phyloP scores from a whole-genome alignment of 2,329 filamentous ascomycete species.

The Alternaria sp. region DNA sequence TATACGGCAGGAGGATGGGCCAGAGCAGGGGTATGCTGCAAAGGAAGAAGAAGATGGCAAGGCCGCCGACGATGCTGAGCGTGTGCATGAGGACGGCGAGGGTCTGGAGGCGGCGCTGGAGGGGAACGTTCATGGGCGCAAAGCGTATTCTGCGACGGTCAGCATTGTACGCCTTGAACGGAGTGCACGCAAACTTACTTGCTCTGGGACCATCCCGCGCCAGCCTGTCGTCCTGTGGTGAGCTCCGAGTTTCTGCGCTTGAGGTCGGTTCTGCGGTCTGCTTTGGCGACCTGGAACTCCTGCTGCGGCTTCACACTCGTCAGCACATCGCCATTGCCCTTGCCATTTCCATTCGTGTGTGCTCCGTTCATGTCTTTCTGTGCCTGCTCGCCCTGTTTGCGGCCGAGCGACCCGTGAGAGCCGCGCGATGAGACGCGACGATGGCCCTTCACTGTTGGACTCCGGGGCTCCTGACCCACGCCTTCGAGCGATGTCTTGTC shows the following conservation, averaged over 20 bases:
- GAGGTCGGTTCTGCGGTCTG: conserved; percentile 42
- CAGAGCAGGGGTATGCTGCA: conserved; percentile 92
- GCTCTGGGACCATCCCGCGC: conserved; percentile 60
- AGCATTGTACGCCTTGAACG: not conserved
- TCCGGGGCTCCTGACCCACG: conserved; percentile 43
- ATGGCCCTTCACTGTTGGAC: conserved; percentile 37
- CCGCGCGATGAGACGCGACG: conserved; percentile 39
- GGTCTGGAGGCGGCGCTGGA: conserved; percentile 59
- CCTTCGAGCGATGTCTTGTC: conserved; percentile 36
- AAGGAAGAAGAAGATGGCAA: conserved; percentile 86
- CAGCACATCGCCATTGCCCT: conserved; percentile 54
- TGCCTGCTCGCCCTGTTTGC: conserved; percentile 35
- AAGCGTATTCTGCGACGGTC: conserved; percentile 70
- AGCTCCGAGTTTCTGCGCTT: conserved; percentile 51
- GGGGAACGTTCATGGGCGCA: conserved; percentile 77
- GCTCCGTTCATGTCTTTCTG: conserved; percentile 49
- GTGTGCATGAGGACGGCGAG: conserved; percentile 58
- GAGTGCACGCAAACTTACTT: conserved; percentile 43
- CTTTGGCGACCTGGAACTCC: conserved; percentile 38
- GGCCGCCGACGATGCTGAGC: conserved; percentile 55
- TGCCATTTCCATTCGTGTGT: conserved; percentile 49
- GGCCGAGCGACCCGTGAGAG: conserved; percentile 38
- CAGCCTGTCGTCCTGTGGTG: conserved; percentile 60
- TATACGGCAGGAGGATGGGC: conserved; percentile 79
- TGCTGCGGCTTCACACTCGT: conserved; percentile 53